These are phyloP conservation scores for Pterocarpus macrocarpus DNA, from an alignment of 306 rosid genomes.

Conservation along the genomic window DNA sequence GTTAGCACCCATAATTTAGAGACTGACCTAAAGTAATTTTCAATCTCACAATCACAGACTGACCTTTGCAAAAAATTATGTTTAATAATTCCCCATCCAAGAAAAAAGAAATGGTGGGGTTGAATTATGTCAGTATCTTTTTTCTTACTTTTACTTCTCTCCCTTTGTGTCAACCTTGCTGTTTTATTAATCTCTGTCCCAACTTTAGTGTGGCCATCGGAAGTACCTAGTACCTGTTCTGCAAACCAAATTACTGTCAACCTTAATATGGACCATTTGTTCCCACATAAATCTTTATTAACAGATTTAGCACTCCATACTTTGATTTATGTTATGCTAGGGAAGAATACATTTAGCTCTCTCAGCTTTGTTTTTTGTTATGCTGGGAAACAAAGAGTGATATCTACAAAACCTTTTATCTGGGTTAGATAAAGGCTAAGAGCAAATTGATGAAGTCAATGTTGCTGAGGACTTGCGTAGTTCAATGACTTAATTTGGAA, in stretches of 20 bases:
- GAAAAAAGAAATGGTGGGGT: background rate
- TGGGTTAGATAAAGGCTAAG: conserved; percentile 25
- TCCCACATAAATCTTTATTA: background rate
- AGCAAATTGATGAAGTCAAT: conserved; percentile 15
- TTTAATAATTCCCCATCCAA: conserved; percentile 11
- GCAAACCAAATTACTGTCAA: conserved; percentile 30
- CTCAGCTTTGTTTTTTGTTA: background rate
- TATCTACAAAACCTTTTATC: conserved; percentile 18
- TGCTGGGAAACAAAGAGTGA: conserved; percentile 17
- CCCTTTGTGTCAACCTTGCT: conserved; percentile 22
- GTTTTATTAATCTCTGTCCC: conserved; percentile 9
- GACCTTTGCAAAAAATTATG: conserved; percentile 13
- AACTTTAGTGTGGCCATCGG: conserved; percentile 8
- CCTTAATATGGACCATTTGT: conserved; percentile 1
- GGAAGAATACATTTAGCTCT: conserved; percentile 13
- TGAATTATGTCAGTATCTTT: background rate
- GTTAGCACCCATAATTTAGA: background rate
- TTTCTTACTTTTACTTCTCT: background rate
- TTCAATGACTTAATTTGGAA: conserved; percentile 39
- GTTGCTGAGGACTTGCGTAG: background rate
- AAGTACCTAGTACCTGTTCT: conserved; percentile 36
- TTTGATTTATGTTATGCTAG: conserved; percentile 26
- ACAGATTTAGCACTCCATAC: background rate
- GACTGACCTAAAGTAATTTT: conserved; percentile 16
- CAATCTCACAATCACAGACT: conserved; percentile 6